phyloP scores from a whole-genome alignment of 805 yeast species.

The Ogataea trehaloabstinens region DNA sequence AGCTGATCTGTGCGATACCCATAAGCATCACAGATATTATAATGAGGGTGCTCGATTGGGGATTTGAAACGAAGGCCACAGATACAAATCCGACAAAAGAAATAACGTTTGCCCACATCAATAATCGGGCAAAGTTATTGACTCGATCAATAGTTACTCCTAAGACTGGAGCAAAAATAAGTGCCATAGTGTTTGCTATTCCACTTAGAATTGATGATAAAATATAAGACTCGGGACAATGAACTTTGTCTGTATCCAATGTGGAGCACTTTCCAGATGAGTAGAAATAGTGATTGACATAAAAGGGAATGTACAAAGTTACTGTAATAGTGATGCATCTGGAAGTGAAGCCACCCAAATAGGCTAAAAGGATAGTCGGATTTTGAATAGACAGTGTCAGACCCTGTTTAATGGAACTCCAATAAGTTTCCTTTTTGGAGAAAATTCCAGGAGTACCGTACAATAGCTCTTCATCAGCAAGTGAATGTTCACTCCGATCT shows the following conservation, averaged over 20 bases:
- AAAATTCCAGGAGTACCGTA: slow-evolving; percentile 13
- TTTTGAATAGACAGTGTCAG: slow-evolving; percentile 44
- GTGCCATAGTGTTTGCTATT: slow-evolving; percentile 54
- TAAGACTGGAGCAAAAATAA: slow-evolving; percentile 62
- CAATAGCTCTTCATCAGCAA: slow-evolving; percentile 9
- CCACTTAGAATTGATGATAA: slow-evolving; percentile 70
- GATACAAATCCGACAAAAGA: slow-evolving; percentile 46
- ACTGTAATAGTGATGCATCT: slow-evolving; percentile 60
- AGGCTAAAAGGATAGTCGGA: slow-evolving; percentile 52
- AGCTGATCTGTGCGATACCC: slow-evolving; percentile 63
- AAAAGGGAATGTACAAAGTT: slow-evolving; percentile 60
- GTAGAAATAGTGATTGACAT: slow-evolving; percentile 56
- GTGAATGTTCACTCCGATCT: slow-evolving; percentile 14
- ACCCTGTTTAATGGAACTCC: slow-evolving; percentile 45
- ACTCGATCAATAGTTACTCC: slow-evolving; percentile 54
- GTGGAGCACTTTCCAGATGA: slow-evolving; percentile 48
- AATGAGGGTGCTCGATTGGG: slow-evolving; percentile 35
- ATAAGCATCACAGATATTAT: slow-evolving; percentile 43
- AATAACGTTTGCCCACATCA: slow-evolving; percentile 37
- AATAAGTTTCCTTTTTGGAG: slow-evolving; percentile 30
- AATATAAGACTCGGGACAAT: slow-evolving; percentile 62
- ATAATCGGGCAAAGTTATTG: slow-evolving; percentile 29
- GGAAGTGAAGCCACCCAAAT: slow-evolving; percentile 60
- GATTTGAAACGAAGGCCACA: slow-evolving; percentile 31
- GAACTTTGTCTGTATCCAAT: slow-evolving; percentile 32